Conservation (phyloP, 345 rosid species). For the Citrus sinensis region DVS_A1.0 CM039169.1:23239501-23240000, state of each 20-base stretch:
- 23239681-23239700: not conserved
- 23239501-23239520: not conserved
- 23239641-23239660: not conserved
- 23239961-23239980: conserved; percentile 20
- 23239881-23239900: conserved; percentile 71
- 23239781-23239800: conserved; percentile 70
- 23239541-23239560: conserved; percentile 59
- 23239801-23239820: conserved; percentile 74
- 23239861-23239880: conserved; percentile 66
- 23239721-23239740: not conserved
- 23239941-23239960: not conserved
- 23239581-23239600: conserved; percentile 91
- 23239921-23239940: not conserved
- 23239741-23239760: conserved; percentile 65
- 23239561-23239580: conserved; percentile 72
- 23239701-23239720: not conserved
- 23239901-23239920: not conserved
- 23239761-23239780: conserved; percentile 90
- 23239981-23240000: conserved; percentile 80
- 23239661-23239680: not conserved
- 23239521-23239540: conserved; percentile 71
- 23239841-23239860: conserved; percentile 80
- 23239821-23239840: conserved; percentile 60
- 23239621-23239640: no score
- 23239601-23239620: not conserved